A percentile compares a stretch with the other conserved stretches of the same genome.
phyloP scores from a whole-genome alignment of 75 land plant species.

The Cunninghamia lanceolata region DNA sequence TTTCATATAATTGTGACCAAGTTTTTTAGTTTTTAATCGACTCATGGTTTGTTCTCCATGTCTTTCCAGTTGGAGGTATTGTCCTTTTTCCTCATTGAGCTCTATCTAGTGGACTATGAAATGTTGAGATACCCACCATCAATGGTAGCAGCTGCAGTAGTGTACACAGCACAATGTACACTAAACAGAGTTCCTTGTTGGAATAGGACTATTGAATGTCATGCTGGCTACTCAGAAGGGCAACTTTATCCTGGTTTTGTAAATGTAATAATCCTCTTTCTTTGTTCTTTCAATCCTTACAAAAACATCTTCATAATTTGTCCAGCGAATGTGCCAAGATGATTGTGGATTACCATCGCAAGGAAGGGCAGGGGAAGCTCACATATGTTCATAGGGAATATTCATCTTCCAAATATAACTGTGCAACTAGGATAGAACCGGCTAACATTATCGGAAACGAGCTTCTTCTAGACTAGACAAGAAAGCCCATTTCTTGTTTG shows the following conservation, averaged over 20 bases:
- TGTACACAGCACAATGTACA: slow-evolving; percentile 76
- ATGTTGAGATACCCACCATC: slow-evolving; percentile 86
- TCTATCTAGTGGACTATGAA: slow-evolving; percentile 82
- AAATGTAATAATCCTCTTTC: not conserved
- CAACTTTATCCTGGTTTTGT: slow-evolving; percentile 29
- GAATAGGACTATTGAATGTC: slow-evolving; percentile 61
- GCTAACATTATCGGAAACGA: slow-evolving; percentile 36
- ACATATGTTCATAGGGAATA: slow-evolving; percentile 89
- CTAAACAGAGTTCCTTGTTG: slow-evolving; percentile 47
- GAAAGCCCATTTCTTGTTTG: not conserved
- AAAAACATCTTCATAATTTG: not conserved
- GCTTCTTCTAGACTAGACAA: slow-evolving; percentile 12
- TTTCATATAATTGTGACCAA: not conserved
- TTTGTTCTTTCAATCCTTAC: not conserved
- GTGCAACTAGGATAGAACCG: slow-evolving; percentile 56
- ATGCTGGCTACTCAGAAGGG: slow-evolving; percentile 61
- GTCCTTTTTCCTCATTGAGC: slow-evolving; percentile 75
- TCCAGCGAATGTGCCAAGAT: slow-evolving; percentile 79
- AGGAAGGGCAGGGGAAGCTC: slow-evolving; percentile 72
- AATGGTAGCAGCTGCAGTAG: slow-evolving; percentile 86
- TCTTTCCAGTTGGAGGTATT: slow-evolving; percentile 56
- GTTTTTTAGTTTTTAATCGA: not conserved
- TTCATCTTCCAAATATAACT: slow-evolving; percentile 49
- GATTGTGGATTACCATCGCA: slow-evolving; percentile 83
- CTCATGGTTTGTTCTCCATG: not conserved